Base-by-base conservation (phyloP, 1,284 basidiomycete species). In the Earliella scabrosa region DNA sequence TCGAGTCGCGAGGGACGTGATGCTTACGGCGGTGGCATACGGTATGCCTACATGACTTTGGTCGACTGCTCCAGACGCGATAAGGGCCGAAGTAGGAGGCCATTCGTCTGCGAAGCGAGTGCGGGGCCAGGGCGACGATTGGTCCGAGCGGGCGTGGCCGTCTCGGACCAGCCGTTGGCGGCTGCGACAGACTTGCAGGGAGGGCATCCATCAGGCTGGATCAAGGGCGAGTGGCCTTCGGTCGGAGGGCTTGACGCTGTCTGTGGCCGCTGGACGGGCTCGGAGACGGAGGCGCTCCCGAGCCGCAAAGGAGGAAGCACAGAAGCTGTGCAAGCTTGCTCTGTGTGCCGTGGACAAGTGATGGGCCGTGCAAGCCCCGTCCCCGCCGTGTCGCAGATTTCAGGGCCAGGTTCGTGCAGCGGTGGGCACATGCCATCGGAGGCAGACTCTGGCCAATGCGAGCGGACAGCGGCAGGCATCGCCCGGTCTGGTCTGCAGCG, bases 151-250 rank as follows among this genome's bases (percentile, higher is more conserved):
- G 50, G 27, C n/a, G 44, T 54, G 51, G 41, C 34, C 41, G 32
- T 34, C 45, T 55, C 57, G 57, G 60, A 54, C 50, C 52, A 55
- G 34, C 41, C 50, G 29, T 48, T 35, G 52, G 56, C 50, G 50
- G 50, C 31, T 39, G 24, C 48, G 5, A 34, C 2, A 32, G 11
- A 39, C 47, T 52, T 24, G 20, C 49, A 56, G 52, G 41, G 36
- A n/a, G n/a, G n/a, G n/a, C n/a, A n/a, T n/a, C n/a, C n/a, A n/a
- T n/a, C n/a, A n/a, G 52, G 52, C 39, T 38, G 50, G 53, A 58
- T 59, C 57, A 61, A 54, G 47, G 56, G 52, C 54, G 48, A n/a
- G n/a, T n/a, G n/a, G n/a, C n/a, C n/a, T n/a, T 56, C 43, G 52
- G 45, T 45, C 53, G 60, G 45, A 29, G 38, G 31, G 29, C 43